These are phyloP conservation scores for Desmodesmus armatus DNA, from an alignment of 139 green algal species.

Conservation along the genomic window DNA sequence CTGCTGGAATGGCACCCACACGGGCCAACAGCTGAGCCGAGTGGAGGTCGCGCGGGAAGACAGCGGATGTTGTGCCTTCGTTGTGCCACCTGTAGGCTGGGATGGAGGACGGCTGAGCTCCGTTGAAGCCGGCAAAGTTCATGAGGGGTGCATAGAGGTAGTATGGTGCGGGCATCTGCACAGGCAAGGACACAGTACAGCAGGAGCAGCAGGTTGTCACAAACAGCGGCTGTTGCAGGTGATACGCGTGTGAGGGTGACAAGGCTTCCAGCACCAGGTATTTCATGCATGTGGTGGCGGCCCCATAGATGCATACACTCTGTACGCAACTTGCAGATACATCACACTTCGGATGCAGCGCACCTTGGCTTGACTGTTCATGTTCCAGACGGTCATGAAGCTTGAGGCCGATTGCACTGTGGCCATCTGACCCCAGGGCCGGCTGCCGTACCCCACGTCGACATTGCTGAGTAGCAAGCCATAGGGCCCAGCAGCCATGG, in stretches of 20 bases:
- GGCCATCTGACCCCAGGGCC: conserved; percentile 9
- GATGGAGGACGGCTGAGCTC: background rate
- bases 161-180: conserved; percentile 27
- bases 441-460: conserved; percentile 34
- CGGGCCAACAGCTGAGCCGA: conserved; percentile 6
- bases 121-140: conserved; percentile 32
- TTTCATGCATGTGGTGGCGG: too few species aligned
- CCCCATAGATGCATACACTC: too few species aligned
- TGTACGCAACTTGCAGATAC: background rate
- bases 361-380: conserved; percentile 27
- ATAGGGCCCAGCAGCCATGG: conserved; percentile 16
- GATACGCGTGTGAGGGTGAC: background rate
- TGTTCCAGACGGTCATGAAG: conserved; percentile 44
- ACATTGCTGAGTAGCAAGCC: conserved; percentile 31
- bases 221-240: background rate
- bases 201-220: background rate
- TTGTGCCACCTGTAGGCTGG: conserved; percentile 39
- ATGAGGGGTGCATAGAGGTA: conserved; percentile 11
- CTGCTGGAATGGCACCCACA: background rate
- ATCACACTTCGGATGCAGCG: background rate
- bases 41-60: conserved; percentile 33
- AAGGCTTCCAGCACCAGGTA: too few species aligned
- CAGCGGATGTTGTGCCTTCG: conserved; percentile 19
- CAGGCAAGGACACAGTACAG: background rate
- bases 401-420: background rate